Evolutionary conservation across 2,329 filamentous ascomycete species (phyloP), one percentile per base, ranked within the genome.

Genomic region (Cercospora sojina): DNA sequence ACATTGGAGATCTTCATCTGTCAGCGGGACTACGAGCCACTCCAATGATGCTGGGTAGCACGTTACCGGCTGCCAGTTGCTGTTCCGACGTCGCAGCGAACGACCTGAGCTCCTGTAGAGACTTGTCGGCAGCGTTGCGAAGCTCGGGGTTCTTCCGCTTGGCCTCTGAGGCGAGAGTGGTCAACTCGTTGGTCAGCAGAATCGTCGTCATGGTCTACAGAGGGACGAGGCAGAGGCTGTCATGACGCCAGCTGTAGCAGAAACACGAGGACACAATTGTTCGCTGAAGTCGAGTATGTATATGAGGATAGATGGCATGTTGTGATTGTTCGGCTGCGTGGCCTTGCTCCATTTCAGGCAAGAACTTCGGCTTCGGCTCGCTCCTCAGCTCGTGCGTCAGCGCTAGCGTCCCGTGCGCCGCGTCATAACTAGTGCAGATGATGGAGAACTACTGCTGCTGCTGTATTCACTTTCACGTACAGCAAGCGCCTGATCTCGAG

Each of bases 121-220:
- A 96, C 80, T 93, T 96, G 77, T 99, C 95, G 29, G 95, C 93
- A 59, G 95, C 91, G 85, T 91, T 91, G 82, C 91, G 88, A 62
- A 99, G 84, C 75, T 98, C 95, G 73, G 90, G 88, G 79, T 97
- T 90, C 81, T 96, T 98, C 75, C 94, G 88, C 81, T 96, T 98
- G 77, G 93, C 95, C 83, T 99, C 95, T 2, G 75, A 73, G 10
- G 72, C 70, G 23, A 77, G 66, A 31, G 63, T 73, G 55, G 69
- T 67, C 29, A 77, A 70, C 69, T 77, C 76, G 58, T 70, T 76
- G 43, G 71, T 69, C 23, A 77, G 72, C 55, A 77, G 64, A 13
- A 72, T 72, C 18, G 75, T 70, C 49, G 70, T 77, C 75, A 77
- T 77, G 59, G 35, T 63, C 31, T 53, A 58, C 20, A 27, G 31